A percentile compares a stretch with the other conserved stretches of the same genome.
These are phyloP conservation scores for Funneliformis geosporum DNA, from an alignment of 192 early-diverging fungal genomes.

Conservation along the genomic window DNA sequence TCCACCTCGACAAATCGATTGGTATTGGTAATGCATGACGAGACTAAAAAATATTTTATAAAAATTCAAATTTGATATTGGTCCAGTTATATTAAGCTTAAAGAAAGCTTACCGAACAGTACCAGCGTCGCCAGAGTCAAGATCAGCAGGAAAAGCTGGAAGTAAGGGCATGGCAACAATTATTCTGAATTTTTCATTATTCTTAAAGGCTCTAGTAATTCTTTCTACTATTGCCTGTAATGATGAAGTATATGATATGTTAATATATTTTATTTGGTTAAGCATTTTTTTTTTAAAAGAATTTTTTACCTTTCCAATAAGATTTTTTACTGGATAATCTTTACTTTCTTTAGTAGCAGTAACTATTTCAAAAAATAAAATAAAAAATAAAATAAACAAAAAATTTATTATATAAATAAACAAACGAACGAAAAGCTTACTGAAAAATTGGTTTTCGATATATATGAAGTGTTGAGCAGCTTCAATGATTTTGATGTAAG, in stretches of 20 bases:
- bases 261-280: background rate
- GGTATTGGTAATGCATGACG: constrained; percentile 83
- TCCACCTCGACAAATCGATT: constrained; percentile 77
- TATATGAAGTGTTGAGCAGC: constrained; percentile 87
- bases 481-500: constrained; percentile 75
- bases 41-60: constrained; percentile 40
- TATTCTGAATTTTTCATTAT: constrained; percentile 71
- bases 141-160: constrained; percentile 86
- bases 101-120: constrained; percentile 57
- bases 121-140: constrained; percentile 72
- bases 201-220: constrained; percentile 68
- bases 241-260: background rate
- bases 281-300: background rate
- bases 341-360: constrained; percentile 49
- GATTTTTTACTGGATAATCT: constrained; percentile 71
- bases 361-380: constrained; percentile 35
- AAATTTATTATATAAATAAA: too few relatives aligned
- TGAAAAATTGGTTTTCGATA: constrained; percentile 96
- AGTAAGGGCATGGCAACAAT: constrained; percentile 86
- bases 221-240: constrained; percentile 68
- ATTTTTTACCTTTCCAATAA: constrained; percentile 58
- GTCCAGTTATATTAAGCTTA: background rate
- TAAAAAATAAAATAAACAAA: background rate
- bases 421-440: constrained; percentile 49
- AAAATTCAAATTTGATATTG: background rate